phyloP scores from a whole-genome alignment of 179 eudicot species.

The Beta macrorhiza region DNA sequence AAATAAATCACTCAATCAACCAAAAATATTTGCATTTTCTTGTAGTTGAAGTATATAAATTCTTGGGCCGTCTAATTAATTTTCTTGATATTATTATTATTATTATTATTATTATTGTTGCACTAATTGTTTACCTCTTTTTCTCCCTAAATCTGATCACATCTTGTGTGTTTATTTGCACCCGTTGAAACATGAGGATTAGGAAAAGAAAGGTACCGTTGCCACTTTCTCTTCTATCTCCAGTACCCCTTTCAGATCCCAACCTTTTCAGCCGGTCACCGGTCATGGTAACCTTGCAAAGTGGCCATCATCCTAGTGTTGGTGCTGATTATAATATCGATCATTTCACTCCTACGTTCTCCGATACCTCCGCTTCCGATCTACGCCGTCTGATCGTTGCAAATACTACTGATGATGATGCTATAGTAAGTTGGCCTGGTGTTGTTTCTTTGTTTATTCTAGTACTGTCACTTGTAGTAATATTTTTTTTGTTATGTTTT shows the following conservation, averaged over 20 bases:
- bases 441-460: background rate
- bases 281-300: slow-evolving; percentile 11
- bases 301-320: background rate
- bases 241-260: slow-evolving; percentile 54
- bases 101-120: background rate
- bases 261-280: slow-evolving; percentile 43
- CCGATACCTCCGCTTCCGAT: slow-evolving; percentile 13
- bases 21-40: no score
- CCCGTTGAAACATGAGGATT: slow-evolving; percentile 39
- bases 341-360: slow-evolving; percentile 22
- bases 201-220: slow-evolving; percentile 48
- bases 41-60: no score
- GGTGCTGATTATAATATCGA: slow-evolving; percentile 12
- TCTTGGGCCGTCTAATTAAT: no score
- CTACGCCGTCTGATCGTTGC: slow-evolving; percentile 15
- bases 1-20: no score
- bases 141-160: slow-evolving; percentile 1
- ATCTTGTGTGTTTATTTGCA: background rate
- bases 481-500: background rate
- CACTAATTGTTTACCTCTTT: background rate
- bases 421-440: background rate
- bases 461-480: background rate
- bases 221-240: slow-evolving; percentile 45
- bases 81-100: no score
- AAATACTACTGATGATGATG: background rate